Conservation (phyloP, 2,329 filamentous ascomycete species). For the Exophiala phaeomuriformis region DNA sequence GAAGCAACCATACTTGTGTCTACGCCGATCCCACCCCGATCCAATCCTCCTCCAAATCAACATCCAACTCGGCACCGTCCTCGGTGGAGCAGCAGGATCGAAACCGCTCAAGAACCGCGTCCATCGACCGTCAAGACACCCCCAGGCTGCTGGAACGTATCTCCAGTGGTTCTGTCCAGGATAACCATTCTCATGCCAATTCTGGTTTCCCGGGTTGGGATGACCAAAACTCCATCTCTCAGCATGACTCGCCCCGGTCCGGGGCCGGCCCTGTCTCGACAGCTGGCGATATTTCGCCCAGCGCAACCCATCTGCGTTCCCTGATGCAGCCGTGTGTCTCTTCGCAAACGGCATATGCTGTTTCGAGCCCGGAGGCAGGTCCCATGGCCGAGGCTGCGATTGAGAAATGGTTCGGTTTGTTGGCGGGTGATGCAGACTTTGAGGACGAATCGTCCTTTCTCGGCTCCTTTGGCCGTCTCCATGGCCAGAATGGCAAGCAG, state of each 20-base stretch:
- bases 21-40: neutral
- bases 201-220: neutral
- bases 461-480: neutral
- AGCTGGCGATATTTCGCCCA: neutral
- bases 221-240: neutral
- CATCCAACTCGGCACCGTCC: neutral
- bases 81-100: neutral
- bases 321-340: neutral
- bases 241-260: neutral
- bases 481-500: neutral
- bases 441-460: neutral
- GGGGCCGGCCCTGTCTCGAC: neutral
- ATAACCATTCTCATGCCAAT: neutral
- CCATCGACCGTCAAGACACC: neutral
- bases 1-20: neutral
- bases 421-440: constrained; percentile 4
- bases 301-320: neutral
- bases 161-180: neutral
- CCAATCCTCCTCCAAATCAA: neutral
- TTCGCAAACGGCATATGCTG: neutral
- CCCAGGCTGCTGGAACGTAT: neutral
- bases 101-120: neutral
- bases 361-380: neutral
- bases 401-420: constrained; percentile 6
- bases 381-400: constrained; percentile 2